Base-by-base conservation (phyloP, 2,329 filamentous ascomycete genomes). In the Aspergillus pseudotamarii region DNA sequence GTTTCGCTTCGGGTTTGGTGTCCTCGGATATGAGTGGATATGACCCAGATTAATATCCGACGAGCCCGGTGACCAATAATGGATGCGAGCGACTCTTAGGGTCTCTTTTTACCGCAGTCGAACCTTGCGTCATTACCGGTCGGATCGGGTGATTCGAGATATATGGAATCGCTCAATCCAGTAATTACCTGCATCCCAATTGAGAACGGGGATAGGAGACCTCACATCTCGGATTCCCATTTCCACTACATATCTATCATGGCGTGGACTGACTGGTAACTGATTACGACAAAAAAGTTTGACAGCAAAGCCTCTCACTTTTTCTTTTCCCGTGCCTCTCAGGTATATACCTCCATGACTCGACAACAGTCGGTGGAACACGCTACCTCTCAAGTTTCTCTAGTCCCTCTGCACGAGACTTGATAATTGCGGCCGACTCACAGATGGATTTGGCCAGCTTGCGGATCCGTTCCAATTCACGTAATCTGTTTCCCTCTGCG, bases 381-480 rank as follows among this genome's bases (percentile, higher is more conserved):
- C n/a, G 34, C 51, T 38, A 55, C 32, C 41, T 50, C 3, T 56
- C 43, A 6, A 12, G 30, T 23, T 26, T 63, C 53, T 60, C 63
- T 10, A 71, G 59, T 19, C 9, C 16, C 30, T 66, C 59, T 16
- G 68, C 38, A 28, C 68, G 63, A 11, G 50, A 45, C 26, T 60
- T 69, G 9, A 74, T 19, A 16, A 69, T 55, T 34, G 48, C 59
- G 28, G 58, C 55, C 28, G 62, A 63, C 60, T 67, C 56, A 8
- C 54, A 50, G n/a, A 74, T 67, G 10, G 58, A 66, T n/a, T 64
- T 57, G 6, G 38, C 60, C 41, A 68, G 36, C 26, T 55, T 53
- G 34, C 61, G 66, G 23, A 72, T 54, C 51, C 62, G 65, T 56
- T 66, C 67, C 43, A 66, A 57, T 59, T 72, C 73, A 9, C 66